Percentiles rank a stretch among this genome's conserved stretches.
Conservation (phyloP, 108 stramenopile species). For the Cylindrotheca fusiformis region DNA sequence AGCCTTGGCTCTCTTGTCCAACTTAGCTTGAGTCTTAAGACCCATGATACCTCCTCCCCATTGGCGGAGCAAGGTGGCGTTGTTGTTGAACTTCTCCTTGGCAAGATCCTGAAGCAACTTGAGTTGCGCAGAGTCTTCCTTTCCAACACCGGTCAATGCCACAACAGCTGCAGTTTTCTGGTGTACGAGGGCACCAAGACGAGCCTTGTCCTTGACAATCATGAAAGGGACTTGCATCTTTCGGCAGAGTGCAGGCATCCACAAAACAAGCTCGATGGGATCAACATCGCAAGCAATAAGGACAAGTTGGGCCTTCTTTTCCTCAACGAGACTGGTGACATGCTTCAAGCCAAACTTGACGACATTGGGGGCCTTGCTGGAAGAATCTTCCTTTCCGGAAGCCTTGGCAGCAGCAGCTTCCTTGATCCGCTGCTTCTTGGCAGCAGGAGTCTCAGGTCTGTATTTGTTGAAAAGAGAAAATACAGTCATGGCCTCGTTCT, state of each 20-base stretch:
- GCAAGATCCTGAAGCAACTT: slow-evolving; percentile 76
- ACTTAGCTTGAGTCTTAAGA: slow-evolving; percentile 98
- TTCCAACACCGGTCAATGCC: slow-evolving; percentile 87
- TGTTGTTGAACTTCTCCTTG: slow-evolving; percentile 96
- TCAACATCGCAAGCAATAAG: slow-evolving; percentile 98
- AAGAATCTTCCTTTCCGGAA: slow-evolving; percentile 61
- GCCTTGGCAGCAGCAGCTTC: slow-evolving; percentile 92
- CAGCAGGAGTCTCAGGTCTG: slow-evolving; percentile 96
- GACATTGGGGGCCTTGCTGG: slow-evolving; percentile 66
- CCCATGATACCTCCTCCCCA: slow-evolving; percentile 99
- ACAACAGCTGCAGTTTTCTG: slow-evolving; percentile 93
- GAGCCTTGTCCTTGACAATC: slow-evolving; percentile 99
- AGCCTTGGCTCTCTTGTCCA: slow-evolving; percentile 97
- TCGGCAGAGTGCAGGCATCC: slow-evolving; percentile 98
- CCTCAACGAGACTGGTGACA: slow-evolving; percentile 97
- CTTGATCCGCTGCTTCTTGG: slow-evolving; percentile 97
- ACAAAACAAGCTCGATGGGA: slow-evolving; percentile 98
- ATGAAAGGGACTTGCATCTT: slow-evolving; percentile 99
- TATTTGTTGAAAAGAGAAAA: slow-evolving; percentile 98
- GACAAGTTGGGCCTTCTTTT: slow-evolving; percentile 98
- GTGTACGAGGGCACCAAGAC: slow-evolving; percentile 97
- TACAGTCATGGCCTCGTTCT: slow-evolving; percentile 97
- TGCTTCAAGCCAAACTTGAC: slow-evolving; percentile 99
- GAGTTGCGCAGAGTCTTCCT: slow-evolving; percentile 89
- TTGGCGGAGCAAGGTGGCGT: slow-evolving; percentile 82